Evolutionary conservation across 2,329 filamentous ascomycete genomes (phyloP).

Genomic region (Falciphora oryzae): DNA sequence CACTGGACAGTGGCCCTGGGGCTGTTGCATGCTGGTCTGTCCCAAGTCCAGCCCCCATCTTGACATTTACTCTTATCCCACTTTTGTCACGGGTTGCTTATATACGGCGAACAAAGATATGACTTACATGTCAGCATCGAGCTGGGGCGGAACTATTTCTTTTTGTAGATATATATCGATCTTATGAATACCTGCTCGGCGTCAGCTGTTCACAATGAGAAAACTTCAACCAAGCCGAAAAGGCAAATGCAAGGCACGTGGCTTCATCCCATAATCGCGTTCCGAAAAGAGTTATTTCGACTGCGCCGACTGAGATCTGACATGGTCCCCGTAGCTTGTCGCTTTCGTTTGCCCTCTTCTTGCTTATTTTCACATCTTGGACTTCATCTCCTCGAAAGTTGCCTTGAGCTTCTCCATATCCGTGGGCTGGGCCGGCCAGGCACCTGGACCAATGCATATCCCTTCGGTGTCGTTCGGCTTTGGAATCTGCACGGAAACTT

Average conservation of each 20-base stretch:
- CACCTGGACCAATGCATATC: slow-evolving; percentile 49
- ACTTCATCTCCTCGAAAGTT: slow-evolving; percentile 76
- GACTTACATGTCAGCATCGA: background rate
- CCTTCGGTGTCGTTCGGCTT: slow-evolving; percentile 85
- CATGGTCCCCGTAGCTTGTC: too few relatives aligned
- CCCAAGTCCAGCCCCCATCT: background rate
- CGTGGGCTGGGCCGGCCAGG: slow-evolving; percentile 69
- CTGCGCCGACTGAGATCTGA: too few relatives aligned
- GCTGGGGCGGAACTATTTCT: too few relatives aligned
- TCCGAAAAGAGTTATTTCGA: background rate
- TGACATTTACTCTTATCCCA: background rate
- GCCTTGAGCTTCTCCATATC: slow-evolving; percentile 82
- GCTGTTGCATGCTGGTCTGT: background rate
- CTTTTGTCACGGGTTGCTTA: background rate
- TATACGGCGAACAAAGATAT: too few relatives aligned
- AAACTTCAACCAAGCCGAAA: background rate
- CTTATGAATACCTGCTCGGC: background rate
- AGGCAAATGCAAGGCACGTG: background rate
- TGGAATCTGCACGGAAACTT: slow-evolving; percentile 61
- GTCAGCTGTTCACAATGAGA: background rate
- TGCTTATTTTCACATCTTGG: slow-evolving; percentile 63
- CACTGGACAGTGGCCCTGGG: too few relatives aligned
- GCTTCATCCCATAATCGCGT: background rate
- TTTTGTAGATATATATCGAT: background rate
- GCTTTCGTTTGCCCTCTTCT: background rate